Base-by-base conservation (phyloP, 2,329 filamentous ascomycete species). In the Penicillium sp. region DNA sequence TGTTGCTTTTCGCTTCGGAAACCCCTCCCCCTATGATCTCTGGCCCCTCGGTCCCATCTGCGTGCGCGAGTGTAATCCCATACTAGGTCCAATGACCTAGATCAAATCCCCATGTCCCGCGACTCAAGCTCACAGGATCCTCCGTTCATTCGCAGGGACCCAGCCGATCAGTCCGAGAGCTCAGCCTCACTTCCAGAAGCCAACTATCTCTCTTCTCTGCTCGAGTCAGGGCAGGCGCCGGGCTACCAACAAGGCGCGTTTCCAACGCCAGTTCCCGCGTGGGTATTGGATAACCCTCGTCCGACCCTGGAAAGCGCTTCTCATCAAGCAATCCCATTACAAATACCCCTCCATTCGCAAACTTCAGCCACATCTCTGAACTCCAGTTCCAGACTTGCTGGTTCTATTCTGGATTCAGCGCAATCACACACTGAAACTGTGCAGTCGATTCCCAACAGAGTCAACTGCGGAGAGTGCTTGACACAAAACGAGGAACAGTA, bases 81-180 rank as follows among this genome's bases (percentile, higher is more conserved):
- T 34, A 42, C 47, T 51, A 52, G 57, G 53, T 39, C 60, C 53
- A 23, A 56, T 51, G 54, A 51, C 60, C 53, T 53, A 54, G 51
- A 51, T 47, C 45, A 60, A 51, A 49, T 45, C 53, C 55, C 49
- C 38, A 63, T 63, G 61, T 60, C 57, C 44, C 42, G 49, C 34
- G 45, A 47, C 36, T 58, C 51, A 53, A 54, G 56, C 61, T 64
- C 57, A 63, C 57, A 56, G 42, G 29, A 57, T 51, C 41, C 45
- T 47, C 57, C 53, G 34, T 59, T 45, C 53, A 42, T 52, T 24
- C 42, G 15, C 53, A 64, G 61, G 39, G 47, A 56, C 29, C 51
- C 51, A 36, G 18, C 42, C 31, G 49, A 51, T 52, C 42, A 44
- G 18, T 51, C 57, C 33, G 45, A 53, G 23, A 45, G 39, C 15